Evolutionary conservation across 176 grass and related monocot genomes (phyloP), one percentile per base, ranked within the genome.

Genomic region (Leersia perrieri): DNA sequence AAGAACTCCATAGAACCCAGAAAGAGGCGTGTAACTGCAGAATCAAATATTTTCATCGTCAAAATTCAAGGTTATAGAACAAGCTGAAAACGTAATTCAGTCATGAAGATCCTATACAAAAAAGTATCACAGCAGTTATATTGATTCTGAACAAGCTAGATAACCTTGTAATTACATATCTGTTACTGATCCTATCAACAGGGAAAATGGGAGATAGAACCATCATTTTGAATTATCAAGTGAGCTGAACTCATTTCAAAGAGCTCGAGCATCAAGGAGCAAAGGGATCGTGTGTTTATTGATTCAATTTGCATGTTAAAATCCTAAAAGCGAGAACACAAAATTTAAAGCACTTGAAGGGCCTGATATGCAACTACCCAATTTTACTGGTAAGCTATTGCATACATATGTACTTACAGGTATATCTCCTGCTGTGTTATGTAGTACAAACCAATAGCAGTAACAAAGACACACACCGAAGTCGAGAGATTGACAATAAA

Each of bases 1-100:
- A 84, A 97, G 82, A 81, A 91, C 74, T 82, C 94, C 94, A 83
- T 93, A 76, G 82, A 97, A 97, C 40, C 94, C 94, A 89, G 90
- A 93, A 78, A 97, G 47, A 32, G 94, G 90, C 58, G 91, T 91
- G 49, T 97, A 97, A 62, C 91, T 97, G 83, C 62, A 60, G 22
- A 81, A 51, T 60, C 38, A 78, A 60, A 68, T 57, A 86, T 15
- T 49, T 39, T 5, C n/a, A 57, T 11, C 20, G 28, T 67, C 33
- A 88, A 82, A 12, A 73, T 65, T 36, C 31, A 63, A 30, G 67
- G 5, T 29, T 3, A 12, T 72, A 30, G 16, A 49, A 36, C 55
- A 51, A 53, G 60, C 34, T 18, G 0, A 14, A 25, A 45, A 69
- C 45, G 5, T 16, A 62, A 77, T 60, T 35, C 58, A 66, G 22